These are phyloP conservation scores for Ambispora gerdemannii DNA, from an alignment of 192 early-diverging fungal species.

Conservation along the genomic window DNA sequence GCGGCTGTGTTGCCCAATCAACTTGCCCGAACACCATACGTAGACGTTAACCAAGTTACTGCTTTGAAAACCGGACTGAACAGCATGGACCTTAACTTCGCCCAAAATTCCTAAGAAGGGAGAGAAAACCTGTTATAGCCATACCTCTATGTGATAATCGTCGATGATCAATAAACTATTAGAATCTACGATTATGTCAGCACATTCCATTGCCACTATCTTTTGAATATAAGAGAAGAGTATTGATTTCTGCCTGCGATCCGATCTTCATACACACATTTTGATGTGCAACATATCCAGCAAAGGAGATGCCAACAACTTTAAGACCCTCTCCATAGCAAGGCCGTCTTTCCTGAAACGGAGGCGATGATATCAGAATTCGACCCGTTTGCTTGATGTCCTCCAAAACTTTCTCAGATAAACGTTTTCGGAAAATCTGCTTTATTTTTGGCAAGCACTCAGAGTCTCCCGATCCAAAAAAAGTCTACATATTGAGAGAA, in stretches of 20 bases:
- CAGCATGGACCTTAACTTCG: not conserved
- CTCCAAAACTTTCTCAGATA: not conserved
- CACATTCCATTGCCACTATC: not conserved
- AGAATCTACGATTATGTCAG: not conserved
- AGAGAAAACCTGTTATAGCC: not conserved
- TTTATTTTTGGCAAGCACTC: not conserved
- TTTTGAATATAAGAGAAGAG: constrained; percentile 8
- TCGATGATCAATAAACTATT: constrained; percentile 5
- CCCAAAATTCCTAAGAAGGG: constrained; percentile 4
- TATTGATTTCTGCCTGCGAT: constrained; percentile 6
- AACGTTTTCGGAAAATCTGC: not conserved
- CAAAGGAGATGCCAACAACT: constrained; percentile 14
- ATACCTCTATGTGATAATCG: constrained; percentile 7
- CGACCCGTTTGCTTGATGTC: not conserved
- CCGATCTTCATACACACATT: not conserved
- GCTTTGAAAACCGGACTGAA: not conserved
- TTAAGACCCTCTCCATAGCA: not conserved
- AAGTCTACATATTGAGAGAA: too few relatives aligned
- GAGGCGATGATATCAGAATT: constrained; percentile 11
- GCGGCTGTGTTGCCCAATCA: constrained; percentile 5
- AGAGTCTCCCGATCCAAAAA: constrained; percentile 12
- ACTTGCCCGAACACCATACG: constrained; percentile 9
- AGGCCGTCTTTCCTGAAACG: constrained; percentile 8
- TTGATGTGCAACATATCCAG: constrained; percentile 14
- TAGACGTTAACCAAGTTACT: not conserved